Evolutionary conservation across 75 land plant genomes (phyloP).

Genomic region (Chamaecyparis obtusa): DNA sequence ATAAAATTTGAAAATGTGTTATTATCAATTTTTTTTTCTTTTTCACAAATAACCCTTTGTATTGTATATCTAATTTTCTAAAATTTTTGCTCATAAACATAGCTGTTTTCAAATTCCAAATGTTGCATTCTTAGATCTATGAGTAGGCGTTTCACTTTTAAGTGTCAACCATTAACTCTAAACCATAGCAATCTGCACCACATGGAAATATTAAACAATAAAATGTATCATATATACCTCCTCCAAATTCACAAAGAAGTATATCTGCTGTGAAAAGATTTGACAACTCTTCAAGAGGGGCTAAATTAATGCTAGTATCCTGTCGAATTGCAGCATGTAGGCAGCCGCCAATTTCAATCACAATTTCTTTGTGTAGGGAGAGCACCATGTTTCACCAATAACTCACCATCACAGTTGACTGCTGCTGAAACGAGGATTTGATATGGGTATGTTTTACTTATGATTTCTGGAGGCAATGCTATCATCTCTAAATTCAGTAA

Average conservation of each 20-base stretch:
- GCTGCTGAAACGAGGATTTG: no score
- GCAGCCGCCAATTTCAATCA: constrained; percentile 97
- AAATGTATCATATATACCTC: constrained; percentile 54
- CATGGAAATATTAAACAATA: neutral
- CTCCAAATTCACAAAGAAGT: constrained; percentile 97
- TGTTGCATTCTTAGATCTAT: no score
- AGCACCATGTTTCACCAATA: constrained; percentile 82
- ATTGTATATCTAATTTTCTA: no score
- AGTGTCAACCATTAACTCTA: no score
- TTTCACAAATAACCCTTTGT: no score
- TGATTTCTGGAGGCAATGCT: neutral
- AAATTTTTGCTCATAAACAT: no score
- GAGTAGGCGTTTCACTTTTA: no score
- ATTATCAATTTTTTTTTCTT: no score
- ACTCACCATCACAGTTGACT: constrained; percentile 85
- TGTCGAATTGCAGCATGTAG: constrained; percentile 99
- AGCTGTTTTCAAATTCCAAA: no score
- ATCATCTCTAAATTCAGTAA: neutral
- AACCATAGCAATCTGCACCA: neutral
- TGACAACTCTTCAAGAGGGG: constrained; percentile 96
- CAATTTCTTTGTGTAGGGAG: constrained; percentile 93
- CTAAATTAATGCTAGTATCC: constrained; percentile 97
- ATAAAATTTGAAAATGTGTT: no score
- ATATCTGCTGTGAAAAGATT: constrained; percentile 72
- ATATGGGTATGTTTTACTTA: neutral